Evolutionary conservation across 306 rosid genomes (phyloP).

Genomic region (Vigna radiata): DNA sequence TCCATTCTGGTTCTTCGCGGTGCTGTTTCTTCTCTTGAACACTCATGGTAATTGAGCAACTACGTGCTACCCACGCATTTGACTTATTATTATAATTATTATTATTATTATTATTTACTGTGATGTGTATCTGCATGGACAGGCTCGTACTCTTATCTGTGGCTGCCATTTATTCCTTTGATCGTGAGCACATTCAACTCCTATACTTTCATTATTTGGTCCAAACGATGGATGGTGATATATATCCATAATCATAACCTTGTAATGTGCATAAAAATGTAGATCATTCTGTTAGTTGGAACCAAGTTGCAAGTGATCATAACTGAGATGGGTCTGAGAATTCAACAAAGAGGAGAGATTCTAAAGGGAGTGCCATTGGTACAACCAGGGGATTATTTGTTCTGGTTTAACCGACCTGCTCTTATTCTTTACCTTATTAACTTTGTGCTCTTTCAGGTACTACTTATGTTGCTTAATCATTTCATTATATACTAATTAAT

Average conservation of each 20-base stretch:
- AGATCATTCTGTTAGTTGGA: slow-evolving; percentile 82
- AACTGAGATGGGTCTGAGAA: slow-evolving; percentile 81
- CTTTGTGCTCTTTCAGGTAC: slow-evolving; percentile 88
- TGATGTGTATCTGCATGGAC: slow-evolving; percentile 15
- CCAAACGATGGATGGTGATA: slow-evolving; percentile 11
- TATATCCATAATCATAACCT: neutral
- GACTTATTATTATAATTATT: neutral
- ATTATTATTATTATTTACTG: neutral
- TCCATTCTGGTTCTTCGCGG: slow-evolving; percentile 83
- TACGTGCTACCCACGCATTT: neutral
- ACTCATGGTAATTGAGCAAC: slow-evolving; percentile 66
- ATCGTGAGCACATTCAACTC: slow-evolving; percentile 64
- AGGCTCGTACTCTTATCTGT: slow-evolving; percentile 80
- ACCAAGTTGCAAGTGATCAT: slow-evolving; percentile 89
- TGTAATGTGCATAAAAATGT: neutral
- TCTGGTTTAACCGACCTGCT: slow-evolving; percentile 81
- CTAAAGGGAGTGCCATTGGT: slow-evolving; percentile 84
- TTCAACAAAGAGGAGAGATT: slow-evolving; percentile 78
- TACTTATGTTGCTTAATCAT: neutral
- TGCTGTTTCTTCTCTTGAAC: slow-evolving; percentile 72
- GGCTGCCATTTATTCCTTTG: slow-evolving; percentile 89
- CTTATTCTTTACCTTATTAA: slow-evolving; percentile 81
- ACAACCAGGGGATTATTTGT: slow-evolving; percentile 78
- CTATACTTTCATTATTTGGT: neutral
- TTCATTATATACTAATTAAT: neutral